Conservation (phyloP, 176 grass and related monocot species). For the Lolium multiflorum region DNA sequence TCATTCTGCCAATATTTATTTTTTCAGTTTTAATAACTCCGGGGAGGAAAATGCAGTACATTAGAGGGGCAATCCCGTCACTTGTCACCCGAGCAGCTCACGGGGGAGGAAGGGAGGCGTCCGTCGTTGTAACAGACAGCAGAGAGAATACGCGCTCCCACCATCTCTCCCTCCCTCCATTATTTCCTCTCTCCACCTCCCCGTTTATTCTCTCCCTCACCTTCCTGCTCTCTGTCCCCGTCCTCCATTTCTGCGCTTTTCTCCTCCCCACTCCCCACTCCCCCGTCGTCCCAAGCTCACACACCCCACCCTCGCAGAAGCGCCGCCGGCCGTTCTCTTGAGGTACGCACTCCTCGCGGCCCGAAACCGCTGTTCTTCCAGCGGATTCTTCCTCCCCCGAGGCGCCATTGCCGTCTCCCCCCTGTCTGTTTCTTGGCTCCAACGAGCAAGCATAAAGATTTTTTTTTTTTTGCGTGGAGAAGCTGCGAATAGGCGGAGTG, state of each 20-base stretch:
- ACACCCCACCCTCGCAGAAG: neutral
- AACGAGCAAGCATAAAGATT: no score
- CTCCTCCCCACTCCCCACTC: conserved; percentile 19
- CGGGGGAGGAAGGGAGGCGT: conserved; percentile 16
- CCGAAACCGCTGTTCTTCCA: neutral
- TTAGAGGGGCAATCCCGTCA: neutral
- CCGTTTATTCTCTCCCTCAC: conserved; percentile 43
- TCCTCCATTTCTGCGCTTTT: conserved; percentile 42
- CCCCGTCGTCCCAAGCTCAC: conserved; percentile 9
- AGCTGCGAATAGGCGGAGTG: neutral
- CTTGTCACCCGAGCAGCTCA: neutral
- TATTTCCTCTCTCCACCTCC: conserved; percentile 43
- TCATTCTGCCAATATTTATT: no score
- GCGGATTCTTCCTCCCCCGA: neutral
- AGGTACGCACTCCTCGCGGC: conserved; percentile 19
- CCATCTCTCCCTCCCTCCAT: conserved; percentile 35
- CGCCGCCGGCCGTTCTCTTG: conserved; percentile 6
- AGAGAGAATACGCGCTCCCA: conserved; percentile 36
- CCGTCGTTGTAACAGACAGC: conserved; percentile 20
- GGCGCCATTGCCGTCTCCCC: neutral
- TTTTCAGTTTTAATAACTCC: no score
- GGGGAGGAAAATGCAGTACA: no score
- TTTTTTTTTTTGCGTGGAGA: neutral
- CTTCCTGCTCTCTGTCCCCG: conserved; percentile 42
- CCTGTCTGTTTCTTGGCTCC: neutral